phyloP scores from a whole-genome alignment of 768 basidiomycete genomes.

The Suillus alpinus region DNA sequence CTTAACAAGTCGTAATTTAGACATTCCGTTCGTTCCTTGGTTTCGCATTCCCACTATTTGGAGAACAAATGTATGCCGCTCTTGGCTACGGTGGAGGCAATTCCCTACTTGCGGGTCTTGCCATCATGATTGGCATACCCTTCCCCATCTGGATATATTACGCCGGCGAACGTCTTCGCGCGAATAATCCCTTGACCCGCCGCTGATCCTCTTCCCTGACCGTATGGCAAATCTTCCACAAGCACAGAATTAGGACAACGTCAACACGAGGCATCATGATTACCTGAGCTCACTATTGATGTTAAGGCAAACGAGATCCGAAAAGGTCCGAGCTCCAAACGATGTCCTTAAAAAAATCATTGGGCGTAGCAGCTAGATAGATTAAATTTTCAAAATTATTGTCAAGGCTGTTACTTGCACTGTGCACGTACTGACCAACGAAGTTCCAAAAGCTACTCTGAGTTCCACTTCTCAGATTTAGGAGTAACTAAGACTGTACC shows the following conservation, averaged over 20 bases:
- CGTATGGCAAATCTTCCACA: not conserved
- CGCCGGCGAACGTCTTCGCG: conserved; percentile 56
- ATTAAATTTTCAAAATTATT: too few species aligned
- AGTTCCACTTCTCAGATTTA: too few species aligned
- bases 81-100: conserved; percentile 69
- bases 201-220: not conserved
- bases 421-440: too few species aligned
- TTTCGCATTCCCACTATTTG: conserved; percentile 66
- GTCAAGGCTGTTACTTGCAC: too few species aligned
- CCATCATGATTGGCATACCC: conserved; percentile 61
- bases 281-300: too few species aligned
- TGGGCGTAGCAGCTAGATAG: too few species aligned
- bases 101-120: conserved; percentile 57
- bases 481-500: too few species aligned
- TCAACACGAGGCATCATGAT: too few species aligned
- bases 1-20: conserved; percentile 21
- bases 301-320: too few species aligned
- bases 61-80: conserved; percentile 57
- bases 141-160: conserved; percentile 74
- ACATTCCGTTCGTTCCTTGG: conserved; percentile 62
- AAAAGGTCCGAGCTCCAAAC: too few species aligned
- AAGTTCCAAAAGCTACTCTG: too few species aligned
- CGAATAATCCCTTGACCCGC: conserved; percentile 33
- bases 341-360: too few species aligned
- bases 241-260: not conserved